Conservation (phyloP, 1,284 basidiomycete species). For the Amylostereum areolatum region DNA sequence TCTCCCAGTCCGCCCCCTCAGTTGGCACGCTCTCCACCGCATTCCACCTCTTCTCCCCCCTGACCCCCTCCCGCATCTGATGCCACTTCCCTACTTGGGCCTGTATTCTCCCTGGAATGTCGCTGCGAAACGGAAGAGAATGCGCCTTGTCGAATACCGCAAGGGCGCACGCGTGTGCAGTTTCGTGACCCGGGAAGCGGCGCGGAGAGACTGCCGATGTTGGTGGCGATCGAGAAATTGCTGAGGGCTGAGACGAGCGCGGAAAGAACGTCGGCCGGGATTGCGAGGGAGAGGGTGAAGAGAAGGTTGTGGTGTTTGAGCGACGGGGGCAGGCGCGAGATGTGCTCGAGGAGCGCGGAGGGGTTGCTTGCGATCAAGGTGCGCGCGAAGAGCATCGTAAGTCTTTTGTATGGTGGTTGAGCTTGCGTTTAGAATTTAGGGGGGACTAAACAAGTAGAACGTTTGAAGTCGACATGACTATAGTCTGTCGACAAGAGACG, state of each 20-base stretch:
- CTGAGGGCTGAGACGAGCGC: conserved; percentile 38
- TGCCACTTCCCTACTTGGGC: conserved; percentile 67
- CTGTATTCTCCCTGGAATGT: conserved; percentile 47
- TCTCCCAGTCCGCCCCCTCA: conserved; percentile 40
- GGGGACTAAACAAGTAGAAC: too few relatives aligned
- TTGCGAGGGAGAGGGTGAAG: conserved; percentile 18
- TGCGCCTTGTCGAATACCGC: conserved; percentile 35
- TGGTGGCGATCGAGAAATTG: conserved; percentile 31
- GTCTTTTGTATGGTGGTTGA: too few relatives aligned
- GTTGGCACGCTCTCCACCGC: conserved; percentile 14
- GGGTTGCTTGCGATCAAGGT: conserved; percentile 36
- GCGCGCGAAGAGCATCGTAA: too few relatives aligned
- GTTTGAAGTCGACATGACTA: too few relatives aligned
- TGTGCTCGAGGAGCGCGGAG: conserved; percentile 27
- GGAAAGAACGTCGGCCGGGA: conserved; percentile 33
- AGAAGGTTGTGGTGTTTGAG: conserved; percentile 38
- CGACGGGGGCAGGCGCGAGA: conserved; percentile 26
- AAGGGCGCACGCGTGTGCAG: conserved; percentile 44
- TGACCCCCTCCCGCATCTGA: conserved; percentile 33
- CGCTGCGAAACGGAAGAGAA: conserved; percentile 49
- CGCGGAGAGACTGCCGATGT: conserved; percentile 54
- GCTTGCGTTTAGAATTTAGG: too few relatives aligned
- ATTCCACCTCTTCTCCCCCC: neutral
- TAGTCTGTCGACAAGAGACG: too few relatives aligned
- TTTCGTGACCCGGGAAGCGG: conserved; percentile 27